Percentiles rank a stretch among this genome's conserved stretches.
These are phyloP conservation scores for Diaporthe citri DNA, from an alignment of 2,329 filamentous ascomycete genomes.

Conservation along the genomic window DNA sequence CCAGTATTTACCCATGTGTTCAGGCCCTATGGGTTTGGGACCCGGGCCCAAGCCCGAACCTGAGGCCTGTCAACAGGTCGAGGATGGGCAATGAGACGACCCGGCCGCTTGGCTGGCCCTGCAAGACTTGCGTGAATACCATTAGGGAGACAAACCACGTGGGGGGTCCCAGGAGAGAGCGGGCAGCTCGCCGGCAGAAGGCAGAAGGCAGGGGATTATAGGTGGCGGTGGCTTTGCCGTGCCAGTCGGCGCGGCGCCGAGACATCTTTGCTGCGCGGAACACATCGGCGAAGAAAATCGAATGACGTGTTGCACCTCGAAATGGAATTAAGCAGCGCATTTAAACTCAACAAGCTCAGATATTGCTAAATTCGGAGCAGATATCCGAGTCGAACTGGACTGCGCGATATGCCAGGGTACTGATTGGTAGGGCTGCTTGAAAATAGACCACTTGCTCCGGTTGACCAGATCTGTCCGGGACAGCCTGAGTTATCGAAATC, in stretches of 20 bases:
- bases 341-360: slow-evolving; percentile 1
- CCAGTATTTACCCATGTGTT: not conserved
- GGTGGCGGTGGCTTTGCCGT: not conserved
- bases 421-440: slow-evolving; percentile 7
- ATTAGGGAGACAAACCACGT: not conserved
- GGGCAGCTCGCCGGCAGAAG: not conserved
- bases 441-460: not conserved
- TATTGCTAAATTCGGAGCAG: slow-evolving; percentile 10
- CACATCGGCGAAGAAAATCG: not conserved
- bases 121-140: not conserved
- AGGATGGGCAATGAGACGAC: not conserved
- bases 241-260: not conserved
- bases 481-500: not conserved
- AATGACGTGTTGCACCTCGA: not conserved
- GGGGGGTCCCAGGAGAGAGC: rapidly evolving
- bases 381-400: not conserved
- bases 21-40: not conserved
- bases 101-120: not conserved
- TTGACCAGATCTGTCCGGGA: slow-evolving; percentile 18
- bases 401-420: not conserved
- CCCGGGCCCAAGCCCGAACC: not conserved
- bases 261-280: not conserved
- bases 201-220: no score
- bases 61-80: not conserved
- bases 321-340: not conserved